Conservation (phyloP, 192 early-diverging fungal genomes). For the Anaeromyces robustus region DNA sequence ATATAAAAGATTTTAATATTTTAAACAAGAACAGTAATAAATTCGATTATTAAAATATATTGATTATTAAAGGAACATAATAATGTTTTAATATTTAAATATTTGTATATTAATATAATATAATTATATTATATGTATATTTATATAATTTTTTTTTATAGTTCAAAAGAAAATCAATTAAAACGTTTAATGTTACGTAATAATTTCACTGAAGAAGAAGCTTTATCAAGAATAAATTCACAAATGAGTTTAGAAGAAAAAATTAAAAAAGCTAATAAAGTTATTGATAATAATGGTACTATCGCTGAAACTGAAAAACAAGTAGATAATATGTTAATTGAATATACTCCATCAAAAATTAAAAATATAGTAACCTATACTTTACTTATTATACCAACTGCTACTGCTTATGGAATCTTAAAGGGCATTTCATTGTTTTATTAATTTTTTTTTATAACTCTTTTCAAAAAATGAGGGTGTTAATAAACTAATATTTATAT, state of each 20-base stretch:
- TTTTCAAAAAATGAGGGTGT: too few relatives aligned
- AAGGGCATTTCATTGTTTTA: neutral
- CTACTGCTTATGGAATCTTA: neutral
- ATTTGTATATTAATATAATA: too few relatives aligned
- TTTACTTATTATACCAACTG: neutral
- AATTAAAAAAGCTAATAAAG: constrained; percentile 51
- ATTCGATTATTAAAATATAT: too few relatives aligned
- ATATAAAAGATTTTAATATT: too few relatives aligned
- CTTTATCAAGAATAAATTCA: constrained; percentile 51
- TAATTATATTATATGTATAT: too few relatives aligned
- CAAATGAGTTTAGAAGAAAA: constrained; percentile 79
- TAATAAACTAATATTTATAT: too few relatives aligned
- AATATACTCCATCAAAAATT: constrained; percentile 8
- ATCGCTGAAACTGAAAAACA: constrained; percentile 29
- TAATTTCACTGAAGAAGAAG: constrained; percentile 39
- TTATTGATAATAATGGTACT: constrained; percentile 71
- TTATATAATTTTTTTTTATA: constrained; percentile 9
- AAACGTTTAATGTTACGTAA: constrained; percentile 59
- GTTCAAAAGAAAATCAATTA: constrained; percentile 56
- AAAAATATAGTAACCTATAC: neutral
- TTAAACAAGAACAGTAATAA: too few relatives aligned
- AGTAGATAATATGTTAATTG: constrained; percentile 14
- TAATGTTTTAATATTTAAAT: too few relatives aligned
- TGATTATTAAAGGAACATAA: too few relatives aligned
- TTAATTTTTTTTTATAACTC: neutral